phyloP scores from a whole-genome alignment of 73 alveolate genomes.

The Paramecium tetraurelia region DNA sequence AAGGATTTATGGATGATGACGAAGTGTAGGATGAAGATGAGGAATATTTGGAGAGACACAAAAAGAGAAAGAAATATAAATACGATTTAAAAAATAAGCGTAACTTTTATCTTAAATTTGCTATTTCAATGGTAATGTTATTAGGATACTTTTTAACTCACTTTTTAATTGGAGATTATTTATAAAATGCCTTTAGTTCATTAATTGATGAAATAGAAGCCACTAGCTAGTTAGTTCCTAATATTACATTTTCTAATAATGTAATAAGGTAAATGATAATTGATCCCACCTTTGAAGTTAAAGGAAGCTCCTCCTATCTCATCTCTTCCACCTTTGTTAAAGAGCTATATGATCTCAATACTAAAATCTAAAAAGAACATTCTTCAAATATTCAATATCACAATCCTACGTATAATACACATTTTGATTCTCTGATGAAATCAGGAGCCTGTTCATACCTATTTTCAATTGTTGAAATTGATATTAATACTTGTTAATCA shows the following conservation, averaged over 20 bases:
- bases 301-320: background rate
- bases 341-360: conserved; percentile 3
- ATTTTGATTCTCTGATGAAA: conserved; percentile 34
- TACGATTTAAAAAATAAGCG: background rate
- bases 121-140: background rate
- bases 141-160: conserved; percentile 12
- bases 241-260: conserved; percentile 3
- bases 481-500: background rate
- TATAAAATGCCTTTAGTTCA: background rate
- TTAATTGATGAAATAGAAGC: background rate
- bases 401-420: background rate
- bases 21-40: background rate
- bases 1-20: background rate
- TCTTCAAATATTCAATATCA: background rate
- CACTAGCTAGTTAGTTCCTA: background rate
- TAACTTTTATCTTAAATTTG: conserved; percentile 11
- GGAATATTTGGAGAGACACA: conserved; percentile 2
- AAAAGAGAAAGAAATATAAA: conserved; percentile 18
- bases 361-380: conserved; percentile 9
- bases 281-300: background rate
- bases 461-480: background rate
- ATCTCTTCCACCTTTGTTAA: background rate
- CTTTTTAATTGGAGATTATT: background rate
- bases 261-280: background rate
- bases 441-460: background rate